phyloP scores from a whole-genome alignment of 1,284 basidiomycete species.

The Hortiboletus rubellus region DNA sequence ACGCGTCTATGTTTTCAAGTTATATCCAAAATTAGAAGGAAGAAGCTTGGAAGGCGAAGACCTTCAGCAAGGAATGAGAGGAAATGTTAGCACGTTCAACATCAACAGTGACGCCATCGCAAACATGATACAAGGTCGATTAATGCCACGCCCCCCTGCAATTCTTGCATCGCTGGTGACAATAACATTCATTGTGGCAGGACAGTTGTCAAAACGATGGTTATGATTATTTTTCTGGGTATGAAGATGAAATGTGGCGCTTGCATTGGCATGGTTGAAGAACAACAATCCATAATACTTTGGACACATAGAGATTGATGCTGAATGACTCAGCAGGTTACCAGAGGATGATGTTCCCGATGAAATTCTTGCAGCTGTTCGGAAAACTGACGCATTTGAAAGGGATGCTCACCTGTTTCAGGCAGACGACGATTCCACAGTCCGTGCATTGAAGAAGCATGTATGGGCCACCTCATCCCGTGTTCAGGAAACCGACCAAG shows the following conservation, averaged over 20 bases:
- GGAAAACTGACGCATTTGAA: not conserved
- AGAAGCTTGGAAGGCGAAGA: too few relatives aligned
- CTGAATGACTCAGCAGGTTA: not conserved
- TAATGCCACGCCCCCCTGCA: not conserved
- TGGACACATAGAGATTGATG: not conserved
- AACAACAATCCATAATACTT: not conserved
- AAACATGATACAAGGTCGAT: not conserved
- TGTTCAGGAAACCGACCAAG: too few relatives aligned
- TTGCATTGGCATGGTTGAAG: not conserved
- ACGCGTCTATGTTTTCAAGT: too few relatives aligned
- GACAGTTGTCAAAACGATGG: not conserved
- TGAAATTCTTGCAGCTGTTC: not conserved
- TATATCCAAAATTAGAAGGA: too few relatives aligned
- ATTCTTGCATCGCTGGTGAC: not conserved
- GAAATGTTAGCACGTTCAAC: not conserved
- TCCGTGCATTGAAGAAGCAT: too few relatives aligned
- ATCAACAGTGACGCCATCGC: not conserved
- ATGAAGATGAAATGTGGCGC: not conserved
- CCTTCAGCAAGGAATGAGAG: too few relatives aligned
- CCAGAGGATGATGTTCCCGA: not conserved
- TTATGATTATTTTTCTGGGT: not conserved
- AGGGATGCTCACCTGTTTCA: too few relatives aligned
- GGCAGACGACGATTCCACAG: too few relatives aligned
- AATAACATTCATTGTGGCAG: not conserved
- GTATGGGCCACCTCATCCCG: too few relatives aligned